phyloP scores from a whole-genome alignment of 1,284 basidiomycete species.

The Ceratorhiza oryzae-sativae region DNA sequence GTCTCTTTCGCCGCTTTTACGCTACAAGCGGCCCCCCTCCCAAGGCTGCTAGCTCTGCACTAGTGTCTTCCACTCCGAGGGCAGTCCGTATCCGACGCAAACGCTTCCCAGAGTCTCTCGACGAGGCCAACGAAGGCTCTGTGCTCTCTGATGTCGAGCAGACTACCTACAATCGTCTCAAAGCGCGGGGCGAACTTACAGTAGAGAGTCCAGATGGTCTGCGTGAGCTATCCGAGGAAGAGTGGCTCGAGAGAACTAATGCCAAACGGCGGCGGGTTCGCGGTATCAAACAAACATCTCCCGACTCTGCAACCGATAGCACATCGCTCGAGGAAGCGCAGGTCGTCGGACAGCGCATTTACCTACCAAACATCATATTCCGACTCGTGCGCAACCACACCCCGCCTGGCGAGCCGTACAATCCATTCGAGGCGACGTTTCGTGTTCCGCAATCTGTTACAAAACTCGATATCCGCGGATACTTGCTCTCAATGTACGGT shows the following conservation, averaged over 20 bases:
- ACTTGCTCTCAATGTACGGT: slow-evolving; percentile 83
- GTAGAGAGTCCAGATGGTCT: slow-evolving; percentile 51
- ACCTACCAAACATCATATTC: slow-evolving; percentile 88
- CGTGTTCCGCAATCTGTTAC: slow-evolving; percentile 83
- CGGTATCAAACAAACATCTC: slow-evolving; percentile 57
- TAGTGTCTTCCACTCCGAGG: slow-evolving; percentile 70
- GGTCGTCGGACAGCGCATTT: slow-evolving; percentile 81
- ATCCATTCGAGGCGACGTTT: slow-evolving; percentile 94
- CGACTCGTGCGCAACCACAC: slow-evolving; percentile 87
- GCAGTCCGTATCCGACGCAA: slow-evolving; percentile 73
- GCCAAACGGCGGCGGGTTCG: slow-evolving; percentile 67
- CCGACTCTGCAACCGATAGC: slow-evolving; percentile 1
- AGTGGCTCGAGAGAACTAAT: slow-evolving; percentile 67
- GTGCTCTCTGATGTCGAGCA: slow-evolving; percentile 65
- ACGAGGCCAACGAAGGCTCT: slow-evolving; percentile 60
- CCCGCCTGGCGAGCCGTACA: slow-evolving; percentile 79
- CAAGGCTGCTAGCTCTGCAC: slow-evolving; percentile 60
- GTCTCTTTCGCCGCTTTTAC: slow-evolving; percentile 57
- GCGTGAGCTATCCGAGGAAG: slow-evolving; percentile 54
- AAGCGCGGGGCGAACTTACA: slow-evolving; percentile 61
- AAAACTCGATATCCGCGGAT: slow-evolving; percentile 89
- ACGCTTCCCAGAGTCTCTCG: slow-evolving; percentile 52
- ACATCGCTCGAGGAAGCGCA: slow-evolving; percentile 44
- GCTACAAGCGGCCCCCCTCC: slow-evolving; percentile 53
- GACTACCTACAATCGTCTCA: slow-evolving; percentile 63